A percentile compares a stretch with the other conserved stretches of the same genome.
phyloP scores from a whole-genome alignment of 2,329 filamentous ascomycete genomes.

The Cryoendolithus antarcticus region DNA sequence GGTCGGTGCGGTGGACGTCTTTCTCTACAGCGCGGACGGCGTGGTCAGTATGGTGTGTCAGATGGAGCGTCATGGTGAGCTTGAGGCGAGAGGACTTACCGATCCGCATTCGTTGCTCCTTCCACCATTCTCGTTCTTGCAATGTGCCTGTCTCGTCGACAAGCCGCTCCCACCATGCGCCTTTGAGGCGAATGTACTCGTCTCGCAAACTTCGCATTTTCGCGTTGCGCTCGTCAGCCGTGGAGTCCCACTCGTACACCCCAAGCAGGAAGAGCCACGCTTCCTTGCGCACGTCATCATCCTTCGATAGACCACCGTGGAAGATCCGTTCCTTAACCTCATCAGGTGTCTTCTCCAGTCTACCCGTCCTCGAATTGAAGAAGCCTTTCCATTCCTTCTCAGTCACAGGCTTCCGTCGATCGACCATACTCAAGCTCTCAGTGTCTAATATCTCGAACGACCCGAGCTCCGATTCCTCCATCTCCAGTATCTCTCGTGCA shows the following conservation, averaged over 20 bases:
- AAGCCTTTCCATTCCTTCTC: slow-evolving; percentile 82
- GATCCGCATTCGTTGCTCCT: slow-evolving; percentile 84
- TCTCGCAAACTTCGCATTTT: slow-evolving; percentile 77
- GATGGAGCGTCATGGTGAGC: slow-evolving; percentile 9
- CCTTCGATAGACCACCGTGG: slow-evolving; percentile 76
- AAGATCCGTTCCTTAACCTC: slow-evolving; percentile 97
- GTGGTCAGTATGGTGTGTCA: slow-evolving; percentile 28
- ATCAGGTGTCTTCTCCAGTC: slow-evolving; percentile 66
- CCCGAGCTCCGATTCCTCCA: slow-evolving; percentile 88
- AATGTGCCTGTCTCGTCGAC: slow-evolving; percentile 67
- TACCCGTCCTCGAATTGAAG: slow-evolving; percentile 65
- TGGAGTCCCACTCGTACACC: slow-evolving; percentile 88
- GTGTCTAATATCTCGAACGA: slow-evolving; percentile 89
- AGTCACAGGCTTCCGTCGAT: slow-evolving; percentile 65
- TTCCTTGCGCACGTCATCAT: slow-evolving; percentile 89
- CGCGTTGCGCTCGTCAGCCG: slow-evolving; percentile 68
- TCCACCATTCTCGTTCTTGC: slow-evolving; percentile 89
- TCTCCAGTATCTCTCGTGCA: slow-evolving; percentile 78
- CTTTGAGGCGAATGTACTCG: slow-evolving; percentile 88
- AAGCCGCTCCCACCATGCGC: slow-evolving; percentile 89
- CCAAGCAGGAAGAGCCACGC: slow-evolving; percentile 92
- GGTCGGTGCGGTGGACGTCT: slow-evolving; percentile 94
- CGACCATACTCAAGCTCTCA: slow-evolving; percentile 59
- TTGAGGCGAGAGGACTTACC: slow-evolving; percentile 45
- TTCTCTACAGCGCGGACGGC: slow-evolving; percentile 61